Evolutionary conservation across 306 rosid genomes (phyloP), one percentile per base, ranked within the genome.

Genomic region (Hippophae gyantsensis): DNA sequence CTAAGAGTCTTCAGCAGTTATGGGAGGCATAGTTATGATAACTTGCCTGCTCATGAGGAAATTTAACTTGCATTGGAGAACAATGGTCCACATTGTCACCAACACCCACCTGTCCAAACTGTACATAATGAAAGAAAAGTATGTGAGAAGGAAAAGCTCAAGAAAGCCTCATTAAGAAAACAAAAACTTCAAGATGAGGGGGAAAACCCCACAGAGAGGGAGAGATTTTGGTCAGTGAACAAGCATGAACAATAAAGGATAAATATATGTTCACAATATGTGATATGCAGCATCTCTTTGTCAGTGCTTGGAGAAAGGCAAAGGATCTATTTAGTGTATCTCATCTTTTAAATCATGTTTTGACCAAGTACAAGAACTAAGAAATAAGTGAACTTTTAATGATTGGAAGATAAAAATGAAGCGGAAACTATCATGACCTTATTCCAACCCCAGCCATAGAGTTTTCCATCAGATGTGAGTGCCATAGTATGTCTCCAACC

Each of bases 401-500:
- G 55, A 66, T 56, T 52, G 51, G 54, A 57, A 69, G 56, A 50
- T 7, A 8, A 49, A 46, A 75, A 60, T 1, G 40, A 61, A 59
- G 41, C 55, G 57, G 43, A 42, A 6, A 52, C 32, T 40, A 63
- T 32, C 4, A 32, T 32, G 38, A 85, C 98, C 96, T 87, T 87
- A 72, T 92, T 92, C 98, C 98, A 92, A 51, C 98, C 98, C 98
- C 98, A 92, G 65, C 98, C 98, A 61, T 79, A 92, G 23, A 92
- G 96, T 53, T 69, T 27, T 73, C 95, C 96, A 72, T 73, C 68
- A 67, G 88, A 78, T 10, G 98, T 73, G 64, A 92, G 74, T 52
- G 96, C 98, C 98, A 92, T 85, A 56, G 89, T 85, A 67, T 92
- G 98, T 74, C 98, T 81, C 98, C 98, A 92, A 80, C 98, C 96